Percentiles rank a stretch among this genome's conserved stretches.
Conservation (phyloP, 2,329 filamentous ascomycete species). For the Fusarium nurragi region DNA sequence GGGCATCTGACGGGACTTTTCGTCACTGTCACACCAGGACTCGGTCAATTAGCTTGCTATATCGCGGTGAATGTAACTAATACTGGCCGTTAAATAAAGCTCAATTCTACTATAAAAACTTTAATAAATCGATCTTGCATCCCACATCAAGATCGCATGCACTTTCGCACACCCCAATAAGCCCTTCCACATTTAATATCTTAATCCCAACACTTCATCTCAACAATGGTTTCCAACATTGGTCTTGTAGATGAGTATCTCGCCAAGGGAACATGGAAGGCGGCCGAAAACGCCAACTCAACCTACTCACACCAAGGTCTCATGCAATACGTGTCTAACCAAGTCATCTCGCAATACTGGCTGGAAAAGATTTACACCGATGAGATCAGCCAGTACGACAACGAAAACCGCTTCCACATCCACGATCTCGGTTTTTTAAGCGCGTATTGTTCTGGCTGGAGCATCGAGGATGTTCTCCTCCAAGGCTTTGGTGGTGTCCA, state of each 20-base stretch:
- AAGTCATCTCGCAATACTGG: constrained; percentile 41
- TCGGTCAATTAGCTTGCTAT: background rate
- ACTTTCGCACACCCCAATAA: too few species aligned
- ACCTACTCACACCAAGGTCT: constrained; percentile 41
- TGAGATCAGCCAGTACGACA: constrained; percentile 28
- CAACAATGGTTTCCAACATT: constrained; percentile 21
- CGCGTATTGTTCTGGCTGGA: constrained; percentile 42
- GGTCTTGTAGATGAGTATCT: constrained; percentile 38
- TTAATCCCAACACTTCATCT: background rate
- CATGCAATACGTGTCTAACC: constrained; percentile 42
- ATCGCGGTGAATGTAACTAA: too few species aligned
- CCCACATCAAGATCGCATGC: too few species aligned
- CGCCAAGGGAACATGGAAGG: constrained; percentile 37
- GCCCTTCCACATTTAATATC: too few species aligned
- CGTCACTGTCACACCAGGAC: constrained; percentile 18
- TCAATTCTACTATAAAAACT: too few species aligned
- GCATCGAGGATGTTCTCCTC: constrained; percentile 38
- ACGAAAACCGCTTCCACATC: constrained; percentile 40
- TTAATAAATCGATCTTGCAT: too few species aligned
- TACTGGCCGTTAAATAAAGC: too few species aligned
- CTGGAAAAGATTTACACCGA: constrained; percentile 38
- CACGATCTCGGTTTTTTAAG: constrained; percentile 40
- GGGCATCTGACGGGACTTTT: background rate
- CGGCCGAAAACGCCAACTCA: constrained; percentile 39
- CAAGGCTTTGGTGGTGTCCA: constrained; percentile 40